These are phyloP conservation scores for Naumovozyma dairenensis DNA, from an alignment of 805 yeast species.

Conservation along the genomic window DNA sequence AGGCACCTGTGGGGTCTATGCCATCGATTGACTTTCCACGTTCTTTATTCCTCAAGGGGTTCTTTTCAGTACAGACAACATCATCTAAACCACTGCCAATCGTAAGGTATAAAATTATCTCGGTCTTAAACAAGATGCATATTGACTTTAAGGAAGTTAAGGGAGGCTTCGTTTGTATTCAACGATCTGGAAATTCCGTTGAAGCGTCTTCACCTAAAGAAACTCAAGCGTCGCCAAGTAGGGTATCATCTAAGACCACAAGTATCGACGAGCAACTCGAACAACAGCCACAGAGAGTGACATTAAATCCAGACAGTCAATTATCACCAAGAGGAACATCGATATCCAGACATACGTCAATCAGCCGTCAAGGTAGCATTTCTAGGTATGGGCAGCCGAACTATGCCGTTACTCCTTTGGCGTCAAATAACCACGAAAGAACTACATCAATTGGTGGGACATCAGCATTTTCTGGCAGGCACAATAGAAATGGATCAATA, in stretches of 20 bases:
- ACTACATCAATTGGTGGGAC: constrained; percentile 19
- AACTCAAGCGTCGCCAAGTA: no score
- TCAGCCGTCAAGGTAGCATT: constrained; percentile 29
- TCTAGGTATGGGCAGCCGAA: constrained; percentile 26
- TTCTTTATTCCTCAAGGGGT: constrained; percentile 84
- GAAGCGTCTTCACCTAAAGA: neutral
- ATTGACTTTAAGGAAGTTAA: constrained; percentile 81
- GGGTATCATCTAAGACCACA: no score
- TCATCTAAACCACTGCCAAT: constrained; percentile 86
- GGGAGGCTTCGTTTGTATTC: constrained; percentile 86
- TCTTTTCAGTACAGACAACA: constrained; percentile 89
- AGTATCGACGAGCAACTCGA: no score
- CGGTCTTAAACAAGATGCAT: constrained; percentile 63
- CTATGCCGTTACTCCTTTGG: constrained; percentile 49
- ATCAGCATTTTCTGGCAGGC: constrained; percentile 22
- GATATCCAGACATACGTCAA: constrained; percentile 29
- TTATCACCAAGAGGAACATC: neutral
- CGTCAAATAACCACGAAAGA: constrained; percentile 28
- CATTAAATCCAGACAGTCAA: neutral
- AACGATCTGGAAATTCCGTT: constrained; percentile 33
- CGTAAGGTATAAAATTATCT: constrained; percentile 74
- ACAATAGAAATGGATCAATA: no score
- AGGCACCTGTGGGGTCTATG: constrained; percentile 71
- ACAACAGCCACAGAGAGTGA: neutral
- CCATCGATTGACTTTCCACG: constrained; percentile 90